Evolutionary conservation across 2,329 filamentous ascomycete genomes (phyloP).

Genomic region (Orbilia blumenaviensis): DNA sequence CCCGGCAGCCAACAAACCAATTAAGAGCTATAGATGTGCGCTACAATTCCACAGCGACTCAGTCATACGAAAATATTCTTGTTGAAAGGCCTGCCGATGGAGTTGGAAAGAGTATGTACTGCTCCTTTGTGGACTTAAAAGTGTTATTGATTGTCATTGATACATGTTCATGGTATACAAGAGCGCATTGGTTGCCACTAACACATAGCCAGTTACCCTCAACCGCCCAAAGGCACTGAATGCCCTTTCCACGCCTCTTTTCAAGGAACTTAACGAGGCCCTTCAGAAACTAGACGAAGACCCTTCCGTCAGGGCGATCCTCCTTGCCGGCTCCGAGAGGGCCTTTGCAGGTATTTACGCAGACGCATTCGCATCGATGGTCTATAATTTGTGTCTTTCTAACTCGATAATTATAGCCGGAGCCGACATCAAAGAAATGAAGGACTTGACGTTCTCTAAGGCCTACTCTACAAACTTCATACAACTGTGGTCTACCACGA

Average conservation of each 20-base stretch:
- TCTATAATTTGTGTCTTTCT: background rate
- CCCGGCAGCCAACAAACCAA: background rate
- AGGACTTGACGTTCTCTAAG: constrained; percentile 83
- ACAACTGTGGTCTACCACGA: constrained; percentile 88
- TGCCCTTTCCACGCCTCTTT: constrained; percentile 88
- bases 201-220: constrained; percentile 74
- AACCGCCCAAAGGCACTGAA: constrained; percentile 96
- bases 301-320: constrained; percentile 75
- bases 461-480: constrained; percentile 94
- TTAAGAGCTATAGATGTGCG: background rate
- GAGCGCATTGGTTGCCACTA: background rate
- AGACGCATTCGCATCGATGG: background rate
- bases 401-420: constrained; percentile 68
- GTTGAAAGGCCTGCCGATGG: constrained; percentile 85
- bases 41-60: constrained; percentile 58
- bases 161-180: too few relatives aligned
- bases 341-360: constrained; percentile 75
- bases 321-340: constrained; percentile 87
- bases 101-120: constrained; percentile 78
- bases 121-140: too few relatives aligned
- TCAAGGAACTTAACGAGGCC: constrained; percentile 85
- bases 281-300: constrained; percentile 75
- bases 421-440: constrained; percentile 99
- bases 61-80: constrained; percentile 79
- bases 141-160: too few relatives aligned